Conservation (phyloP, 2,329 filamentous ascomycete species). For the Penicillium glabrum region DNA sequence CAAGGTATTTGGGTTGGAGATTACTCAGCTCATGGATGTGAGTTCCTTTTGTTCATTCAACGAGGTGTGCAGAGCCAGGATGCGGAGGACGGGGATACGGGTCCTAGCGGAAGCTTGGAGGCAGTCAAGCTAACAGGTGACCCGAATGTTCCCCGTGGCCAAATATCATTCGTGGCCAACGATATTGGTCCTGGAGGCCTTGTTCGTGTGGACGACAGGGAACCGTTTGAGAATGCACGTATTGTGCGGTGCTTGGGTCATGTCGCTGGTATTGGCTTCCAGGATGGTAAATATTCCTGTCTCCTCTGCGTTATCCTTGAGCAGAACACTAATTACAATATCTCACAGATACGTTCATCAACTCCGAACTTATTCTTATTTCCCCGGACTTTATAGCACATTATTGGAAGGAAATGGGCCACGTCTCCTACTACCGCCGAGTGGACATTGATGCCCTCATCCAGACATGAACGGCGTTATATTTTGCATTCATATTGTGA, state of each 20-base stretch:
- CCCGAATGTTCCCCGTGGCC: constrained; percentile 81
- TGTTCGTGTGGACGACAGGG: constrained; percentile 63
- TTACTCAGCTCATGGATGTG: constrained; percentile 82
- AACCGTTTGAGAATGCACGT: constrained; percentile 70
- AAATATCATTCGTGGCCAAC: constrained; percentile 76
- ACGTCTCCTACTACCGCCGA: constrained; percentile 46
- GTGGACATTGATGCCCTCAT: constrained; percentile 44
- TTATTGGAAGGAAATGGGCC: constrained; percentile 67
- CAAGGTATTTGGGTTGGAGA: constrained; percentile 92
- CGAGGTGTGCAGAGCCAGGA: constrained; percentile 44
- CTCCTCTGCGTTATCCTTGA: not conserved
- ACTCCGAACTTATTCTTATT: constrained; percentile 74
- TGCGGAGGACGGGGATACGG: constrained; percentile 36
- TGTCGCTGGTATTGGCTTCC: constrained; percentile 71
- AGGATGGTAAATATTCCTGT: constrained; percentile 59
- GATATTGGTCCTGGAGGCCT: constrained; percentile 70
- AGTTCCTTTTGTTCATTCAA: constrained; percentile 82
- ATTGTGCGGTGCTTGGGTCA: constrained; percentile 75
- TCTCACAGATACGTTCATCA: constrained; percentile 56
- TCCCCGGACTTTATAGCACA: constrained; percentile 76
- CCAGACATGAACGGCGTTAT: constrained; percentile 20
- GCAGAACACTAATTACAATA: not conserved
- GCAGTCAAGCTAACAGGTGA: constrained; percentile 93
- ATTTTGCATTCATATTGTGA: not conserved
- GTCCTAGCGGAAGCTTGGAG: constrained; percentile 69